Base-by-base conservation (phyloP, 169 alveolate species). In the Cryptosporidium sp. region DNA sequence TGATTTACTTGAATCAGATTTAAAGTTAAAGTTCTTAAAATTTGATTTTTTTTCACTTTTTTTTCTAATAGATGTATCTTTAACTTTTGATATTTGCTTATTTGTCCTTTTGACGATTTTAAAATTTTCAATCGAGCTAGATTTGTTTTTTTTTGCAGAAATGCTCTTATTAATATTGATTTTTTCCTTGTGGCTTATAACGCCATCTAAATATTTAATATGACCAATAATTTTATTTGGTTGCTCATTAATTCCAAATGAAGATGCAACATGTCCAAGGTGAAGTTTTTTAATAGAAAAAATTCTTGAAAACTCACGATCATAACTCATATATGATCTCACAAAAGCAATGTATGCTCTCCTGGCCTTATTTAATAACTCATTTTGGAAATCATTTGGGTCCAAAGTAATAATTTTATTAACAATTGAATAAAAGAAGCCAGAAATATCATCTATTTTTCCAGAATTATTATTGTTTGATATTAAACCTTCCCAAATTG, bases 231-330 rank as follows among this genome's bases (percentile, higher is more conserved):
- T 80, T 80, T 80, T 65, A 58, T 41, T 80, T 37, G 89, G 89
- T 31, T 80, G 89, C 14, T 80, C 89, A 62, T 80, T 80, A 29
- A 80, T 80, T 33, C 89, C 89, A 39, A 80, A 80, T 1, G 89
- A 80, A n/a, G 89, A 80, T 31, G 89, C 89, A 39, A 80, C 89
- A 62, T 80, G 89, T 3, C 89, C 89, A 7, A 80, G 65, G 35
- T 80, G 89, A 10, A 80, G 55, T 31, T 80, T 80, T 21, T 80
- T 80, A 62, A 80, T 80, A 8, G 80, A 80, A 67, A 80, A 80
- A 26, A 80, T 65, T 18, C 62, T 80, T 33, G 89, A 80, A 29
- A 80, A 65, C n/a, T 80, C 89, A 61, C 65, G 55, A 45, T 80
- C 89, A 65, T 80, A 80, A 41, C 89, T 80, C 55, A 59, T 59